Base-by-base conservation (phyloP, 805 yeast species). In the Clavispora vitiphila region DNA sequence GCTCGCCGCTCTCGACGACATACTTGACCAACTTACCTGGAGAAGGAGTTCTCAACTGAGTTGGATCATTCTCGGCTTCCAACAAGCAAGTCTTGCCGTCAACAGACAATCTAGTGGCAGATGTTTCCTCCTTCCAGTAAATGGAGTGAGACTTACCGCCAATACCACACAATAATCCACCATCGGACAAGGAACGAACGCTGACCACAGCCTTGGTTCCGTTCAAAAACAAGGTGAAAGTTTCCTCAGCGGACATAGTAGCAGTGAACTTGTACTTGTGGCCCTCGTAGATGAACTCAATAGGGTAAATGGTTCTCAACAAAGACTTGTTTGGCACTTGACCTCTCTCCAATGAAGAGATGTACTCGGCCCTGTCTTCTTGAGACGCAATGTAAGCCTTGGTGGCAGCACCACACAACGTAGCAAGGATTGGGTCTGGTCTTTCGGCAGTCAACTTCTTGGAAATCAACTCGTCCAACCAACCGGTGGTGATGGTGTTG, bases 81-180 rank as follows among this genome's bases (percentile, higher is more conserved):
- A 93, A 77, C 51, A 87, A 69, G 61, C 98, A 91, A 22, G 99
- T 90, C 74, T 87, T 93, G 39, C 96, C 81, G 61, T 93, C 97
- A 30, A 93, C 96, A 20, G 96, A 86, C 54, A 93, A 66, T 68
- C 99, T 83, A 9, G 97, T 91, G 29, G 96, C 95, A 42, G 89
- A 81, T 48, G 93, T 91, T 72, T 95, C 99, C 60, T 95, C 97
- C 65, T 91, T 90, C 96, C 96, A 93, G 72, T 93, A 93, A 40
- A 93, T 86, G 23, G 96, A 80, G 67, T 93, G 97, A 6, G 97
- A 86, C 60, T 82, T 87, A 51, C 98, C 98, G 49, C 83, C 96
- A 46, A 93, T 64, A 4, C 96, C 82, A 54, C 87, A 72, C 58
- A 93, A 78, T 46, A 95, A 71, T 29, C 98, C 97, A 57, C 99